Evolutionary conservation across 306 rosid genomes (phyloP), one percentile per base, ranked within the genome.

Genomic region (Potentilla sterilis): DNA sequence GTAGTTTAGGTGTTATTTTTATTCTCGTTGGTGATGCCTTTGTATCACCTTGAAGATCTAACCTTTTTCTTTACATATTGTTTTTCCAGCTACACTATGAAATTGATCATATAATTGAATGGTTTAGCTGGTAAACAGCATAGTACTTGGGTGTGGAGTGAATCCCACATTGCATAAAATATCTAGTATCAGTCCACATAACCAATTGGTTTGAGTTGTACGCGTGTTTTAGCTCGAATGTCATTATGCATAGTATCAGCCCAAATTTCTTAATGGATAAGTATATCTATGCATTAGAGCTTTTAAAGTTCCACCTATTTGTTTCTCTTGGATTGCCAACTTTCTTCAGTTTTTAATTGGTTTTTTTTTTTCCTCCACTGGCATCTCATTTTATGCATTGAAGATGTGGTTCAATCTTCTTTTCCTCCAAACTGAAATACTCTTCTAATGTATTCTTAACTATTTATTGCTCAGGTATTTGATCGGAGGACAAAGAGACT

Each of bases 401-500:
- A 41, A 43, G 55, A 34, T 79, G 57, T 73, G 63, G 34, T 22
- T 57, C 57, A 37, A 37, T n/a, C n/a, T n/a, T n/a, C n/a, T n/a
- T n/a, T n/a, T n/a, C n/a, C n/a, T n/a, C n/a, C n/a, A n/a, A n/a
- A n/a, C n/a, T n/a, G n/a, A n/a, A n/a, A n/a, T 52, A 24, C 43
- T 65, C 15, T 9, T 73, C 22, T 77, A 44, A 61, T 48, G 76
- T 41, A 22, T 72, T 55, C 58, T 72, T 55, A 67, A 79, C 57
- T 67, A 64, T 48, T 75, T 67, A 51, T 80, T 76, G 78, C 64
- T 81, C 81, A 94, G 98, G 94, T 94, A 44, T 87, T 63, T 86
- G 98, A 95, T 81, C 90, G 98, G 84, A 89, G 88, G 89, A 84
- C 90, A 77, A 83, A 85, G 82, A 89, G 93, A 88, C 97, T 95